These are phyloP conservation scores for Lactifluus pinguis DNA, from an alignment of 768 basidiomycete species.

Conservation along the genomic window DNA sequence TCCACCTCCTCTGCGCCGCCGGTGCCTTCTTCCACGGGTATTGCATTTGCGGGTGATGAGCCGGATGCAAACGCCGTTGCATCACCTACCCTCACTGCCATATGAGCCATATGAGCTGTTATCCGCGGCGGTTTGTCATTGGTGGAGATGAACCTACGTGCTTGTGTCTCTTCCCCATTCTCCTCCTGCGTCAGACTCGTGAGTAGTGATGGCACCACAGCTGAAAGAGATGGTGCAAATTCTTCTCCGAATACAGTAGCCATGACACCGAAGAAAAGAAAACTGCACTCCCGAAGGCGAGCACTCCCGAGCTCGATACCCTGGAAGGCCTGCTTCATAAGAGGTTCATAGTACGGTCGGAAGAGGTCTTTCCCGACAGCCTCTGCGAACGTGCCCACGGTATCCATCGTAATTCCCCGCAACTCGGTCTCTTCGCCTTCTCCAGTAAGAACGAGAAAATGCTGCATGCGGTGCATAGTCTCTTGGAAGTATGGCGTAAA, in stretches of 20 bases:
- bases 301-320: constrained; percentile 82
- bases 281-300: constrained; percentile 87
- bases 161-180: constrained; percentile 50
- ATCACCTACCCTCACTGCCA: constrained; percentile 43
- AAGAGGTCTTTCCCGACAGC: constrained; percentile 92
- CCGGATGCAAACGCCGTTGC: constrained; percentile 65
- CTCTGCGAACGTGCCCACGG: constrained; percentile 97
- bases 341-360: constrained; percentile 89
- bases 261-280: constrained; percentile 98
- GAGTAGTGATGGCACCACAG: constrained; percentile 80
- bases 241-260: constrained; percentile 94
- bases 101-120: background rate
- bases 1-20: constrained; percentile 59
- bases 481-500: constrained; percentile 93
- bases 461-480: constrained; percentile 80
- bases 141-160: background rate
- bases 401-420: constrained; percentile 96
- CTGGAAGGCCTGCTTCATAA: constrained; percentile 93
- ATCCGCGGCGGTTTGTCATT: background rate
- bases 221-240: constrained; percentile 79
- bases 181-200: constrained; percentile 78
- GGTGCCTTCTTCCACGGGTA: constrained; percentile 49
- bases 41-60: constrained; percentile 61
- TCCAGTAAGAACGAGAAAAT: constrained; percentile 76
- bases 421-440: constrained; percentile 92